Evolutionary conservation across 2,329 filamentous ascomycete genomes (phyloP), one percentile per base, ranked within the genome.

Genomic region (Ophiostoma tasmaniense): DNA sequence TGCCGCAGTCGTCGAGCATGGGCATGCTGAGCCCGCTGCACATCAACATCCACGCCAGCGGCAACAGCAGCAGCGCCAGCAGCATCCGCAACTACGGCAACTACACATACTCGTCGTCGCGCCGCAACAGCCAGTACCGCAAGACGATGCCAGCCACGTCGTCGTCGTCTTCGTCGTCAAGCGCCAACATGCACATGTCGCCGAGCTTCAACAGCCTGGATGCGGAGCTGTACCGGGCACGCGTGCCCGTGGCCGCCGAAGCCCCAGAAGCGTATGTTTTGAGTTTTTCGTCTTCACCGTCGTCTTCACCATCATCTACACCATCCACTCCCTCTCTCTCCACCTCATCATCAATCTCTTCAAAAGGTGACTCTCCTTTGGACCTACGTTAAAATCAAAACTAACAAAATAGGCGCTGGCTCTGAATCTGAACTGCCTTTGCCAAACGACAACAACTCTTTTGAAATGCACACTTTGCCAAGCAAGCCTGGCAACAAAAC

Each of bases 181-280:
- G 65, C 69, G 55, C 66, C 71, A 42, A 71, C 68, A n/a, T 71
- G 70, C 33, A 39, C 64, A 10, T 70, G 72, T 1, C 65, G 52
- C 1, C 65, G 66, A 74, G 70, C 68, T 72, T 71, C 67, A 69
- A 61, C 69, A 73, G 70, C 71, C 69, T 74, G 37, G 70, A 73
- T 33, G 71, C 68, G 25, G 64, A 70, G 65, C 59, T 73, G 11
- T 59, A 33, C 59, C 42, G 67, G 6, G 65, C 45, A 3, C 42
- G 64, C 25, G 55, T 35, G 2, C 22, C 68, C 14, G 2, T 35
- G 11, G 2, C 42, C 8, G 50, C 67, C 8, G 37, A 64, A 20
- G 17, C 65, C 17, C 59, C 35, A n/a, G 59, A 62, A n/a, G 28
- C 59, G 59, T 39, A 65, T 28, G 39, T 67, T 22, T 20, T 62